Evolutionary conservation across 2,329 filamentous ascomycete species (phyloP).

Genomic region (Chalaropsis ovoidea): DNA sequence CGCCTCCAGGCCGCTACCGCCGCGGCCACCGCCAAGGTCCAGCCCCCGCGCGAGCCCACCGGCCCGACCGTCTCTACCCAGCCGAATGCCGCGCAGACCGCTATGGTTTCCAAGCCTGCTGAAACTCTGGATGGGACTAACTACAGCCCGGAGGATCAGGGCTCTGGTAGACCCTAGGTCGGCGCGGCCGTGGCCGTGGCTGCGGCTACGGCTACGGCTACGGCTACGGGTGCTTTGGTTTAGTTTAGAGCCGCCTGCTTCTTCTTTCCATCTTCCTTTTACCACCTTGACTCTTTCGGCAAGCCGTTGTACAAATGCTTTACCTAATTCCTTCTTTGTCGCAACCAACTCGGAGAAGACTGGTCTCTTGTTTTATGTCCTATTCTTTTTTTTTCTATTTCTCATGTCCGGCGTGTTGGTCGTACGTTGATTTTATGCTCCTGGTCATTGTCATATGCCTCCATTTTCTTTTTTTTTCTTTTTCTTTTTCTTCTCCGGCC

Average conservation of each 20-base stretch:
- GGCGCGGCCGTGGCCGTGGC: no score
- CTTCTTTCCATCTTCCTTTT: neutral
- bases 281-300: neutral
- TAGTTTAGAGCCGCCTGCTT: neutral
- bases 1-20: constrained; percentile 73
- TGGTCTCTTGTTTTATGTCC: no score
- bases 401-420: no score
- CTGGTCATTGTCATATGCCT: neutral
- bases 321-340: neutral
- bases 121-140: constrained; percentile 58
- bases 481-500: neutral
- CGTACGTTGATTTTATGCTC: no score
- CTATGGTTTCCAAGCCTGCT: constrained; percentile 46
- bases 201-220: neutral
- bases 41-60: constrained; percentile 34
- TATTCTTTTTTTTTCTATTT: neutral
- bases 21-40: constrained; percentile 33
- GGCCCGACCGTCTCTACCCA: constrained; percentile 50
- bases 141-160: constrained; percentile 53
- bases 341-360: no score
- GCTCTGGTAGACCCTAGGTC: constrained; percentile 28
- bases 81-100: constrained; percentile 46
- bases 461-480: neutral
- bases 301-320: neutral
- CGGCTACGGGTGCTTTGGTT: neutral